phyloP scores from a whole-genome alignment of 345 rosid species.

The Gossypium thurberi region DNA sequence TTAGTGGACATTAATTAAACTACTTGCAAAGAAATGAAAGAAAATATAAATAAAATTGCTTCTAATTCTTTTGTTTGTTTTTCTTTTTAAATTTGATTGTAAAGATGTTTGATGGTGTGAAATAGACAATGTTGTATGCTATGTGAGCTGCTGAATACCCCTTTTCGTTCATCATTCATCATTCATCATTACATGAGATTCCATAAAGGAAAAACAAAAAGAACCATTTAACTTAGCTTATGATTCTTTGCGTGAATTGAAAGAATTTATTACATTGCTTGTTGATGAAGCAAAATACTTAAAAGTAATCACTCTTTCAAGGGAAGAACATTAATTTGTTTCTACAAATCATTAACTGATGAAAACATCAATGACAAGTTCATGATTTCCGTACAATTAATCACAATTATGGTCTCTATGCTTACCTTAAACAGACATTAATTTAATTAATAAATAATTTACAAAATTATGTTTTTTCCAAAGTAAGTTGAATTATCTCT shows the following conservation, averaged over 20 bases:
- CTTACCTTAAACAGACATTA: too few species aligned
- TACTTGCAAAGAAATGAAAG: conserved; percentile 10
- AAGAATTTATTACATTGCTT: not conserved
- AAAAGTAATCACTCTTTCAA: not conserved
- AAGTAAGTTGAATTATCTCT: too few species aligned
- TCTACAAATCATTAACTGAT: not conserved
- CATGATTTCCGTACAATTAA: not conserved
- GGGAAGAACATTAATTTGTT: too few species aligned
- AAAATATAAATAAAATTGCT: not conserved
- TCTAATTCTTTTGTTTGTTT: too few species aligned
- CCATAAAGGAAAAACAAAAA: too few species aligned
- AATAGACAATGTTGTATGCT: not conserved
- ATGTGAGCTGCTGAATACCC: not conserved
- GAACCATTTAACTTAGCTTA: not conserved
- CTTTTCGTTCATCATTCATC: too few species aligned
- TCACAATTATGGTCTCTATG: not conserved
- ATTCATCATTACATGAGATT: not conserved
- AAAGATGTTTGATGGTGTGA: not conserved
- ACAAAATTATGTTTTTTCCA: too few species aligned
- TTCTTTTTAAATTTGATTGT: too few species aligned
- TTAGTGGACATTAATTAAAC: not conserved
- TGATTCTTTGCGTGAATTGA: not conserved
- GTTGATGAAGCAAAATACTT: not conserved
- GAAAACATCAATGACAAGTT: not conserved
- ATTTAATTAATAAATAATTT: too few species aligned